A percentile compares a stretch with the other conserved stretches of the same genome.
phyloP scores from a whole-genome alignment of 2,329 filamentous ascomycete genomes.

The Emergomyces pasteurianus region DNA sequence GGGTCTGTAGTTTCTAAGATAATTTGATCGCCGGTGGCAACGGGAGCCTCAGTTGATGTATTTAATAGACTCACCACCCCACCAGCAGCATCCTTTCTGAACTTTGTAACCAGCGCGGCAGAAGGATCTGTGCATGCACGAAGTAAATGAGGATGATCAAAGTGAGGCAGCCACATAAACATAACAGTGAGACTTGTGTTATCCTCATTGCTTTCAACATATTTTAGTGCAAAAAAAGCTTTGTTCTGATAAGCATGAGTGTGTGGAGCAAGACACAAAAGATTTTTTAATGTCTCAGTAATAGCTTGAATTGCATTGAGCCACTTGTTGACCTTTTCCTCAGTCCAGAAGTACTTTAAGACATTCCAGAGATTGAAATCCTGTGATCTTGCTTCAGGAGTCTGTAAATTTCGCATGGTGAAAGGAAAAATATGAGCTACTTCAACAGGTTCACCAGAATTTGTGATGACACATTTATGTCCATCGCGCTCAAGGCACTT shows the following conservation, averaged over 20 bases:
- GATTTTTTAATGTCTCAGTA: neutral
- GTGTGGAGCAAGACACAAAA: neutral
- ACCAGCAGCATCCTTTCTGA: neutral
- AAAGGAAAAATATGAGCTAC: no score
- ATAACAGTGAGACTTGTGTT: neutral
- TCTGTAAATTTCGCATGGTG: neutral
- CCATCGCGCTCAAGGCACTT: neutral
- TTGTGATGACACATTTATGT: neutral
- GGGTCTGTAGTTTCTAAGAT: neutral
- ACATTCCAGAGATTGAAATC: neutral
- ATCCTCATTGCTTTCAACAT: neutral
- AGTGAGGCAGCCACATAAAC: neutral
- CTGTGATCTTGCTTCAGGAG: neutral
- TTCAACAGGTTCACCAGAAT: no score
- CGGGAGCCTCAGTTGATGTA: neutral
- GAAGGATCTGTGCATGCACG: neutral
- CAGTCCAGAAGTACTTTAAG: neutral
- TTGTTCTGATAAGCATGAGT: neutral
- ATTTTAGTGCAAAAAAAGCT: neutral
- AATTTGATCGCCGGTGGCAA: neutral
- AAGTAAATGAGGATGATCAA: neutral
- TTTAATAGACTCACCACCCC: neutral
- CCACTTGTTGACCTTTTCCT: neutral
- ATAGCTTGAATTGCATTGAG: neutral
- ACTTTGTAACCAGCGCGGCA: neutral